Percentiles rank a stretch among this genome's conserved stretches.
Evolutionary conservation across 2,329 filamentous ascomycete genomes (phyloP).

Genomic region (Penicillium crustosum): DNA sequence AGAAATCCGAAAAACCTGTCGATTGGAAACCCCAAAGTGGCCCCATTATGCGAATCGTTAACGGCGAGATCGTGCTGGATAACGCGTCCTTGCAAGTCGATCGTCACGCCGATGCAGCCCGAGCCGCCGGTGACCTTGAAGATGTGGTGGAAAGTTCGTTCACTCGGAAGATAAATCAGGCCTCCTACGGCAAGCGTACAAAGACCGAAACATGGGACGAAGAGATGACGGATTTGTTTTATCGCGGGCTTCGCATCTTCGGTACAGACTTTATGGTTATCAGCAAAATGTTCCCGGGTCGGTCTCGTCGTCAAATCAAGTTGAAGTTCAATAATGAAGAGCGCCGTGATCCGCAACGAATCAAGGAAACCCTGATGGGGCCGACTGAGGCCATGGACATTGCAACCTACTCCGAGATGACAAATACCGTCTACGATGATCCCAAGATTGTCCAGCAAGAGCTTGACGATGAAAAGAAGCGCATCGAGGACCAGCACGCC

Average conservation of each 20-base stretch:
- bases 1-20: conserved; percentile 18
- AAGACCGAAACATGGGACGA: conserved; percentile 58
- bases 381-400: conserved; percentile 47
- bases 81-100: conserved; percentile 55
- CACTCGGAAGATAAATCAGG: conserved; percentile 48
- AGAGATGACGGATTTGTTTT: conserved; percentile 61
- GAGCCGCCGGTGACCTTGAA: conserved; percentile 49
- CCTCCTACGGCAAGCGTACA: conserved; percentile 50
- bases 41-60: conserved; percentile 54
- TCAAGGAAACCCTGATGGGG: conserved; percentile 53
- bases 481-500: conserved; percentile 48
- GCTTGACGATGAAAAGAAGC: conserved; percentile 47
- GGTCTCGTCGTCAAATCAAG: conserved; percentile 63
- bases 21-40: conserved; percentile 37
- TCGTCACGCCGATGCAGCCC: conserved; percentile 53
- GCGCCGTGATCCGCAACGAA: conserved; percentile 52
- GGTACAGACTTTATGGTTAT: conserved; percentile 67
- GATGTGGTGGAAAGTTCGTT: conserved; percentile 49
- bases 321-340: conserved; percentile 64
- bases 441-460: conserved; percentile 42
- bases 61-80: conserved; percentile 58
- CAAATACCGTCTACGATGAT: conserved; percentile 46
- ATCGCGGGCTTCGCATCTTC: conserved; percentile 61
- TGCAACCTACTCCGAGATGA: conserved; percentile 47
- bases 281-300: conserved; percentile 60